Conservation (phyloP, 2,329 filamentous ascomycete species). For the Colletotrichum godetiae region DNA sequence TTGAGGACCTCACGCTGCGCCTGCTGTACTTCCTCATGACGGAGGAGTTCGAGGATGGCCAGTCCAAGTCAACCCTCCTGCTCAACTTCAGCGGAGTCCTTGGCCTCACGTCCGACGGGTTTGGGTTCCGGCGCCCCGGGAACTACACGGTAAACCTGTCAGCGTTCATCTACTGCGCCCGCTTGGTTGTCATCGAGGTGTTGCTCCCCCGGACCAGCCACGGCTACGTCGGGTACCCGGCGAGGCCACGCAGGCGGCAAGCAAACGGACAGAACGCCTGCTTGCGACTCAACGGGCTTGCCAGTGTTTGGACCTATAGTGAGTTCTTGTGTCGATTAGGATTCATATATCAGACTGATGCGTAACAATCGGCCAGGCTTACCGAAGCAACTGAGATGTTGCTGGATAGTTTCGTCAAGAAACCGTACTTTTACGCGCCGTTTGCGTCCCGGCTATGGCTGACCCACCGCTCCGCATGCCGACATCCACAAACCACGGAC, state of each 20-base stretch:
- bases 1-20: neutral
- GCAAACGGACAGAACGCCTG: no score
- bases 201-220: neutral
- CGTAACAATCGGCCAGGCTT: no score
- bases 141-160: neutral
- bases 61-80: neutral
- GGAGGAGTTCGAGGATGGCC: neutral
- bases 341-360: no score
- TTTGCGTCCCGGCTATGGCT: no score
- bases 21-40: neutral
- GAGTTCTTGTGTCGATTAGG: no score
- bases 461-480: no score
- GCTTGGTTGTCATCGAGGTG: neutral
- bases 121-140: neutral
- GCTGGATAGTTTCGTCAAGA: no score
- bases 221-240: neutral
- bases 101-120: neutral
- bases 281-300: no score
- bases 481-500: no score
- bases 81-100: neutral
- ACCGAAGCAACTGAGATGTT: no score
- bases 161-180: conserved; percentile 3
- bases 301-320: no score
- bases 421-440: no score
- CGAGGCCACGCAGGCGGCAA: neutral